Base-by-base conservation (phyloP, 2,329 filamentous ascomycete species). In the Zelopaecilomyces penicillatus region DNA sequence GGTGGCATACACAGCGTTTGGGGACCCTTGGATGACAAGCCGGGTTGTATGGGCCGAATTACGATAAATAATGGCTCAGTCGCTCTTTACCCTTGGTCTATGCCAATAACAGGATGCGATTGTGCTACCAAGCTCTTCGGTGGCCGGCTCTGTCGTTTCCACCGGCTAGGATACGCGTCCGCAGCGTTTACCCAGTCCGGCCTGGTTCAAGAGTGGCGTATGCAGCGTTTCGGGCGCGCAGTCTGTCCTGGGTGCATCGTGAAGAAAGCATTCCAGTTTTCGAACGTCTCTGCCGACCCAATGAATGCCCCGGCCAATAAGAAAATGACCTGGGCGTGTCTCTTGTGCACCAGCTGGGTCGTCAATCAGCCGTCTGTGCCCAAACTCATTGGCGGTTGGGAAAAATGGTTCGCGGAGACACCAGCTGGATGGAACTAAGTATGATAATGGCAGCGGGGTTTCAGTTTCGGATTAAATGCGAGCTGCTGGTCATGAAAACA, bases 121-220 rank as follows among this genome's bases (percentile, higher is more conserved):
- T 70, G 67, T 51, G 61, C 50, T 4, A 39, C 47, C 30, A 69
- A 68, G 46, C 42, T 70, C 2, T 40, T 67, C 11, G 50, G 43
- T 9, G 51, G 54, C 4, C 50, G 51, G 3, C 51, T 70, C 5
- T 70, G 68, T 54, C 50, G 37, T 30, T 50, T 54, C 12, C 67
- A 70, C 48, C 60, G 68, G 0, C 42, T 61, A 5, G 41, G 54
- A 30, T 58, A 61, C 44, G 49, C 57, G 30, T 35, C 57, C 11
- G 36, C 54, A 28, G 37, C 59, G 32, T 42, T 62, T 30, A 27
- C 44, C 2, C 54, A 55, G 19, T 49, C 52, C n/a, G 39, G 36
- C 4, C 26, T 45, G 29, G 52, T 66, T 50, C 48, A 50, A 11
- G 43, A 57, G 29, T 69, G 57, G 55, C 52, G 56, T 3, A 6